A percentile compares a stretch with the other conserved stretches of the same genome.
These are phyloP conservation scores for Sordariomycetes sp. DNA, from an alignment of 2,329 filamentous ascomycete genomes.

Conservation along the genomic window DNA sequence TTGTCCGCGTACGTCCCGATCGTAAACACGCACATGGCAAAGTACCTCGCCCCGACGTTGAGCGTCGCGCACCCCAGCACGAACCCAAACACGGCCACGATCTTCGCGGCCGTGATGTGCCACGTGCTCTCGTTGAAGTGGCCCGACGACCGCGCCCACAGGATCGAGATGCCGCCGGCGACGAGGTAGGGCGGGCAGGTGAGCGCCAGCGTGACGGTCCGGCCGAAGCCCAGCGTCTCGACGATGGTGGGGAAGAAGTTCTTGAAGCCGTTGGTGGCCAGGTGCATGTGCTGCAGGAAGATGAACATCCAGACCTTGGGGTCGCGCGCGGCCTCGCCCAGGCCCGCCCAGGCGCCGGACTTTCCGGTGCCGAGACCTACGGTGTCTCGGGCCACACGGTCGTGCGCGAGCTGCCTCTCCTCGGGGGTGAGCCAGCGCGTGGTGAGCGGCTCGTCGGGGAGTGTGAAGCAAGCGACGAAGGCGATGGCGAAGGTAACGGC, in stretches of 20 bases:
- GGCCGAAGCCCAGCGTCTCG: constrained; percentile 12
- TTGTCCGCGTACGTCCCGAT: constrained; percentile 27
- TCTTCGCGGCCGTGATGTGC: constrained; percentile 18
- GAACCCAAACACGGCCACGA: constrained; percentile 12
- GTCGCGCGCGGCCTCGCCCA: constrained; percentile 18
- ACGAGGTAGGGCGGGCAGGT: constrained; percentile 18
- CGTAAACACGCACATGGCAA: constrained; percentile 25
- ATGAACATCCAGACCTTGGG: constrained; percentile 23
- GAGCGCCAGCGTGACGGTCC: constrained; percentile 15
- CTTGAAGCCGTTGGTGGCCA: constrained; percentile 30
- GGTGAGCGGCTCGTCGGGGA: constrained; percentile 34
- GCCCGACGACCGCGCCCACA: constrained; percentile 25
- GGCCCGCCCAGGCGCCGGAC: constrained; percentile 9
- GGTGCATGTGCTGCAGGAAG: constrained; percentile 37
- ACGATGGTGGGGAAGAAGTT: constrained; percentile 19
- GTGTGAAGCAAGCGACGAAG: constrained; percentile 17
- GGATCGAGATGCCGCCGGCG: constrained; percentile 14
- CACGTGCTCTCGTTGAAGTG: constrained; percentile 24
- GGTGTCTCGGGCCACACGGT: constrained; percentile 31
- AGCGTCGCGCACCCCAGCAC: constrained; percentile 12
- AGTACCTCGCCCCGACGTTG: constrained; percentile 11
- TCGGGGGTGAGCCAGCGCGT: constrained; percentile 31
- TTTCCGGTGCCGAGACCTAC: constrained; percentile 7
- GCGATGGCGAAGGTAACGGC: constrained; percentile 24
- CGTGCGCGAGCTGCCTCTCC: constrained; percentile 31